Evolutionary conservation across 306 rosid genomes (phyloP).

Genomic region (Fagus crenata): DNA sequence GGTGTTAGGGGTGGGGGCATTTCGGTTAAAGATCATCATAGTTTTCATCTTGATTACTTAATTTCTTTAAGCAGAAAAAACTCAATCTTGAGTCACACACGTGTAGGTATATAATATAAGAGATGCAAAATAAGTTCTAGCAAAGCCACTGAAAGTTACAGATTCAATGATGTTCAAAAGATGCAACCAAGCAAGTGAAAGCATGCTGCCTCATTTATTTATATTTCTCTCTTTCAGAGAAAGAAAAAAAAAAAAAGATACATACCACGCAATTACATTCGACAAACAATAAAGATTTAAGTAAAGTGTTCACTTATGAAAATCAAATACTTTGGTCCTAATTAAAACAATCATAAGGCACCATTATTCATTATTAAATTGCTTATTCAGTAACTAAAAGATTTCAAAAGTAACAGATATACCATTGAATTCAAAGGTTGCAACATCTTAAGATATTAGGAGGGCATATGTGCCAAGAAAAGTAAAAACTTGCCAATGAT

Average conservation of each 20-base stretch:
- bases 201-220: neutral
- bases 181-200: constrained; percentile 10
- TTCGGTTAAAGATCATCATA: neutral
- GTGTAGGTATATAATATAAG: neutral
- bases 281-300: neutral
- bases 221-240: neutral
- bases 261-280: neutral
- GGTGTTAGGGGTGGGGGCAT: neutral
- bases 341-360: neutral
- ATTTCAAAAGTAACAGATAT: neutral
- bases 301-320: neutral
- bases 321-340: neutral
- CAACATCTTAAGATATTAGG: neutral
- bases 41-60: neutral
- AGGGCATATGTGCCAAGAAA: neutral
- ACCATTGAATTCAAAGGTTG: neutral
- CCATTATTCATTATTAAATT: neutral
- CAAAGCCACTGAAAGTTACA: neutral
- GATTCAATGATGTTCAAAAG: neutral
- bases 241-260: neutral
- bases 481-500: constrained; percentile 2
- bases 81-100: neutral
- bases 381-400: constrained; percentile 2
- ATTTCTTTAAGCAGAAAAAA: neutral
- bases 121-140: neutral